These are phyloP conservation scores for Fusarium albosuccineum DNA, from an alignment of 2,329 filamentous ascomycete species.

Conservation along the genomic window DNA sequence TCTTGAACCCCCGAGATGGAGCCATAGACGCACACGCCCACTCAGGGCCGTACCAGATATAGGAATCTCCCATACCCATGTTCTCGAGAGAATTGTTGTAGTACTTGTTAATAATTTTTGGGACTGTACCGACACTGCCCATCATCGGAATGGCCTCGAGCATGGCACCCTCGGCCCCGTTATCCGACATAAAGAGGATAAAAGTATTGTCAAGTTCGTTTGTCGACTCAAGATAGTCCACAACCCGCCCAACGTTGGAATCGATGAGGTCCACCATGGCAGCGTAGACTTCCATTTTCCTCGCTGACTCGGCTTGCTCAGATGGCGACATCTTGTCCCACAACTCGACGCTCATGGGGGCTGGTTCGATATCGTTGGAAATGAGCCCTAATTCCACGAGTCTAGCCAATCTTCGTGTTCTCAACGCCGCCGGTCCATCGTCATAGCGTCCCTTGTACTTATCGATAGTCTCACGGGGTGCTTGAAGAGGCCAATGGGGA, in stretches of 20 bases:
- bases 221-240: background rate
- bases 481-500: constrained; percentile 1
- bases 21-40: constrained; percentile 62
- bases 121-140: constrained; percentile 31
- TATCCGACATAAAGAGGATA: constrained; percentile 54
- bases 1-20: constrained; percentile 54
- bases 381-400: background rate
- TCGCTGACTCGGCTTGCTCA: constrained; percentile 24
- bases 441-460: constrained; percentile 4
- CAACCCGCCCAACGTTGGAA: background rate
- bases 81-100: constrained; percentile 67
- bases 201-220: background rate
- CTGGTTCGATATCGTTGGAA: background rate
- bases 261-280: constrained; percentile 69
- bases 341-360: constrained; percentile 59
- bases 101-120: constrained; percentile 49
- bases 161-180: constrained; percentile 63
- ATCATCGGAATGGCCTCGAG: constrained; percentile 69
- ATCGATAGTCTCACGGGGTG: background rate
- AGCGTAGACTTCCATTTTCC: constrained; percentile 61
- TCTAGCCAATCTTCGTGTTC: background rate
- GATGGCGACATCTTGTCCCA: constrained; percentile 33
- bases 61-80: constrained; percentile 67
- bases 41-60: constrained; percentile 71
- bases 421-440: background rate